Percentiles rank a stretch among this genome's conserved stretches.
Evolutionary conservation across 768 basidiomycete genomes (phyloP).

Genomic region (Phylloporus sp.): DNA sequence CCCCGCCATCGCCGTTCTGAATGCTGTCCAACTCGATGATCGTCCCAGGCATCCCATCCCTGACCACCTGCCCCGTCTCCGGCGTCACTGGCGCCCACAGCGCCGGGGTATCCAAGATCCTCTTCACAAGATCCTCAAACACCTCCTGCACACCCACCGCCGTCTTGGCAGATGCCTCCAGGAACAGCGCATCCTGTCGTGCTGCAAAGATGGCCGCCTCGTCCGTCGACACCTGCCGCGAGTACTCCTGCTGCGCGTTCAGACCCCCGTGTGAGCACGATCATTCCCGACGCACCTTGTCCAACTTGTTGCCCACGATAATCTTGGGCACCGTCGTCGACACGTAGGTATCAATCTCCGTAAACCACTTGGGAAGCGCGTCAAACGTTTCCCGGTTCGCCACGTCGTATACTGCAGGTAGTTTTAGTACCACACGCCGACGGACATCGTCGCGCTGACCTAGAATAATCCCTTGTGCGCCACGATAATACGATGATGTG

Average conservation of each 20-base stretch:
- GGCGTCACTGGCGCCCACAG: constrained; percentile 54
- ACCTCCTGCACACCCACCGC: constrained; percentile 75
- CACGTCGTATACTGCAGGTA: constrained; percentile 81
- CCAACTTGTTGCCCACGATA: constrained; percentile 91
- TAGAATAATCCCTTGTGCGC: constrained; percentile 78
- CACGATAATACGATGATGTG: constrained; percentile 92
- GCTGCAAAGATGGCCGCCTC: constrained; percentile 80
- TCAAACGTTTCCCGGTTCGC: constrained; percentile 91
- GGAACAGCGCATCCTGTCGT: constrained; percentile 78
- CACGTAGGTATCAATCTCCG: constrained; percentile 92
- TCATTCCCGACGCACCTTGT: constrained; percentile 57
- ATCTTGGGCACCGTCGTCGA: constrained; percentile 85
- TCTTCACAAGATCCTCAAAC: constrained; percentile 70
- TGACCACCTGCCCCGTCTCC: constrained; percentile 5
- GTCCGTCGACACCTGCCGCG: constrained; percentile 73
- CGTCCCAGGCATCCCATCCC: constrained; percentile 39
- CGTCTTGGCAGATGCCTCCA: constrained; percentile 94
- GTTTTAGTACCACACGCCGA: neutral
- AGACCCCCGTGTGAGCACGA: neutral
- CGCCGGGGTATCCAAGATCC: constrained; percentile 79
- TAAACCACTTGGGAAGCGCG: constrained; percentile 88
- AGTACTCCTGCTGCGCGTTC: constrained; percentile 62
- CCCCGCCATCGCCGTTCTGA: constrained; percentile 19
- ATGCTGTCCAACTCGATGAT: constrained; percentile 34
- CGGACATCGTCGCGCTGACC: constrained; percentile 33